These are phyloP conservation scores for Porphyra umbilicalis DNA, from an alignment of 31 red algal genomes.

Conservation along the genomic window DNA sequence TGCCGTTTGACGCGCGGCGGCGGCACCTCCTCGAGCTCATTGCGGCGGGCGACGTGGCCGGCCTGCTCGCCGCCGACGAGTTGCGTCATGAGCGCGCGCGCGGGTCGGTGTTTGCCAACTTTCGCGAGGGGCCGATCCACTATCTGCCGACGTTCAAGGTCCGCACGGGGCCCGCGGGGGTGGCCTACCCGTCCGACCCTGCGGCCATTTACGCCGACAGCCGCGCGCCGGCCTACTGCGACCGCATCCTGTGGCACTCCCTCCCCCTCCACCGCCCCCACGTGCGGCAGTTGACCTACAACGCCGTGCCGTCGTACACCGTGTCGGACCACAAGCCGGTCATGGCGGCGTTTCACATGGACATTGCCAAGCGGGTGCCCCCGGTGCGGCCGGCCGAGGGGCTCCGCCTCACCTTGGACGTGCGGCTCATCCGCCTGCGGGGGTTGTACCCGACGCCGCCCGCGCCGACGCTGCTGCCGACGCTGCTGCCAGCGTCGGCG, in stretches of 20 bases:
- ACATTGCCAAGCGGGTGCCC: constrained; percentile 2
- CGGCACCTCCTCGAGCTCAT: constrained; percentile 15
- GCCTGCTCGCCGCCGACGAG: constrained; percentile 29
- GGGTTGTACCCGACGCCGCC: neutral
- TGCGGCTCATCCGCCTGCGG: neutral
- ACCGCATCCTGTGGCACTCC: constrained; percentile 64
- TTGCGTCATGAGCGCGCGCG: constrained; percentile 22
- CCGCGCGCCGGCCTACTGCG: constrained; percentile 46
- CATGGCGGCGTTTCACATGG: constrained; percentile 25
- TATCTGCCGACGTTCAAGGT: constrained; percentile 49
- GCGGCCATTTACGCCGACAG: neutral
- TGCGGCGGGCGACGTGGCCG: neutral
- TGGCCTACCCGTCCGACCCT: constrained; percentile 6
- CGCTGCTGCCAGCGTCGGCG: neutral
- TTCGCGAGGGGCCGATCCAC: constrained; percentile 20
- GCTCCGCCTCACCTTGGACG: constrained; percentile 31
- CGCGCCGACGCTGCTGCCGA: neutral
- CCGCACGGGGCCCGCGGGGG: constrained; percentile 3
- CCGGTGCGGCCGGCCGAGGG: neutral
- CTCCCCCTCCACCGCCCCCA: constrained; percentile 24
- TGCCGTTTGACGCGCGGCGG: constrained; percentile 26
- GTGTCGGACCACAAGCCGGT: constrained; percentile 60
- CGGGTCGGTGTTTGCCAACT: constrained; percentile 28
- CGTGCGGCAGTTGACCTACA: constrained; percentile 23
- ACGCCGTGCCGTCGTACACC: constrained; percentile 6